Evolutionary conservation across 371 early-diverging fungal genomes (phyloP).

Genomic region (Smittium mucronatum): DNA sequence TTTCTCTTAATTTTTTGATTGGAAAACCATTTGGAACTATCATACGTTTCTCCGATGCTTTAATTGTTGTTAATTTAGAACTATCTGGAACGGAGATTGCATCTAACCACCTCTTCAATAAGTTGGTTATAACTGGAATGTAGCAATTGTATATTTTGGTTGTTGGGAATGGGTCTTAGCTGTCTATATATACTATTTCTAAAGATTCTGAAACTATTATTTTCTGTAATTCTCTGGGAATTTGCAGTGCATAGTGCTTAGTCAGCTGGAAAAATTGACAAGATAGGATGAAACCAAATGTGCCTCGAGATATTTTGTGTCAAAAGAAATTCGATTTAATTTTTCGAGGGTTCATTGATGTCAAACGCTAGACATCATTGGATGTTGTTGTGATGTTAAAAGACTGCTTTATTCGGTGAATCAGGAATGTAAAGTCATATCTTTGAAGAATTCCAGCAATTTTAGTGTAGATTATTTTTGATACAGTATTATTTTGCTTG

Average conservation of each 20-base stretch:
- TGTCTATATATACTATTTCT: not conserved
- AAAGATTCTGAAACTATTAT: not conserved
- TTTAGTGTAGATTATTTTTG: no score
- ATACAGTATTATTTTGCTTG: no score
- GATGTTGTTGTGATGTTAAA: not conserved
- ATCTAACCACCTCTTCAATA: not conserved
- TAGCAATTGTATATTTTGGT: not conserved
- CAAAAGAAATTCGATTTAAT: not conserved
- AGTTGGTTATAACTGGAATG: not conserved
- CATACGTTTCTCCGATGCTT: no score
- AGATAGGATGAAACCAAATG: not conserved
- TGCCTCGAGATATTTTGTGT: not conserved
- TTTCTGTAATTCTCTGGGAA: not conserved
- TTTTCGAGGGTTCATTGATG: not conserved
- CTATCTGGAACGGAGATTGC: not conserved
- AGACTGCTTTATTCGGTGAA: not conserved
- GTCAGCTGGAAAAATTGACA: not conserved
- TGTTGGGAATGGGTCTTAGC: not conserved
- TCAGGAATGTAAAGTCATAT: slow-evolving; percentile 3
- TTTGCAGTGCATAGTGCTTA: not conserved
- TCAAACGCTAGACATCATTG: not conserved
- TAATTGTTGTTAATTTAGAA: not conserved
- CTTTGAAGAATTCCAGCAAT: no score
- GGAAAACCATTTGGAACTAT: not conserved
- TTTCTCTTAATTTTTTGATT: not conserved